These are phyloP conservation scores for Aspergillus udagawae DNA, from an alignment of 2,329 filamentous ascomycete genomes.

Conservation along the genomic window DNA sequence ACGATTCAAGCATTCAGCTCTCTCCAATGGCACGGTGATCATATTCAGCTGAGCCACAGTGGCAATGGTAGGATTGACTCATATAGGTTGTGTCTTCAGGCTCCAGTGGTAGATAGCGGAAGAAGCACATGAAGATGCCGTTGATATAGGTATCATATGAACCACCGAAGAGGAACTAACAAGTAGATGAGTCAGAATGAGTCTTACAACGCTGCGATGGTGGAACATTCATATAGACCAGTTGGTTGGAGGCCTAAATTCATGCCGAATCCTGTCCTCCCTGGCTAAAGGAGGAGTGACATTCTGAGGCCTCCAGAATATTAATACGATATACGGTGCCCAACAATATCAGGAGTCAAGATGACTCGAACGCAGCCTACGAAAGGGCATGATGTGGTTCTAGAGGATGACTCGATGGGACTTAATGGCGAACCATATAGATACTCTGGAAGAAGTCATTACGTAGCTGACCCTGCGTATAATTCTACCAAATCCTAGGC, in stretches of 20 bases:
- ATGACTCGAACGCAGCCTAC: background rate
- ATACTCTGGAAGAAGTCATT: background rate
- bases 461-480: background rate
- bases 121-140: background rate
- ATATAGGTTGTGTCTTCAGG: background rate
- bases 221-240: background rate
- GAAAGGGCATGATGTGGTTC: background rate
- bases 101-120: background rate
- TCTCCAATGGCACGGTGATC: background rate
- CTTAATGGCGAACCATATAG: too few relatives aligned
- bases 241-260: background rate
- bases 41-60: background rate
- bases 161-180: background rate
- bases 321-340: background rate
- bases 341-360: background rate
- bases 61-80: background rate
- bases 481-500: too few relatives aligned
- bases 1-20: background rate
- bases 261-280: too few relatives aligned
- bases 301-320: background rate
- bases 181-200: background rate
- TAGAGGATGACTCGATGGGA: background rate
- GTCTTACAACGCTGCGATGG: background rate
- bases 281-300: background rate
- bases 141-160: background rate